Percentiles rank a stretch among this genome's conserved stretches.
These are phyloP conservation scores for Aspergillus nanangensis DNA, from an alignment of 495 filamentous ascomycete genomes.

Conservation along the genomic window DNA sequence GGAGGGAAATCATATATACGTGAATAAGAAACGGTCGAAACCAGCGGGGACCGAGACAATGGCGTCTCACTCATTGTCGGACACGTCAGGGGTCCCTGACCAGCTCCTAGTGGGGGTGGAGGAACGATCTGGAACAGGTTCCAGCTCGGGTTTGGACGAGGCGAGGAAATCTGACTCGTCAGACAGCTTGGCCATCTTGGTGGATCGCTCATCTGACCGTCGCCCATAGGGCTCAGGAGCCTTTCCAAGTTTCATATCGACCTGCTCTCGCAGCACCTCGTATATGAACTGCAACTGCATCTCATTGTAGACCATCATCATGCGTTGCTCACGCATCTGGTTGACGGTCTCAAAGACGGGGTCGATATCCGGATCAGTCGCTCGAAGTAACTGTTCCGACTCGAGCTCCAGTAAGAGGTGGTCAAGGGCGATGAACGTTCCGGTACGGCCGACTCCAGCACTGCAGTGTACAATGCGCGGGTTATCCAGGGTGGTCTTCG, in stretches of 20 bases:
- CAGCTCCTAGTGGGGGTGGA: conserved; percentile 25
- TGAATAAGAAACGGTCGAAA: neutral
- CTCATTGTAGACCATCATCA: conserved; percentile 94
- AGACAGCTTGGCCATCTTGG: conserved; percentile 39
- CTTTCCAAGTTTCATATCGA: conserved; percentile 49
- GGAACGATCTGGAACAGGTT: conserved; percentile 23
- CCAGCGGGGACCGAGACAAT: neutral
- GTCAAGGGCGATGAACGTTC: conserved; percentile 94
- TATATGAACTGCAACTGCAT: conserved; percentile 87
- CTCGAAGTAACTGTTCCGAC: conserved; percentile 58
- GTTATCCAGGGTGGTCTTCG: conserved; percentile 63
- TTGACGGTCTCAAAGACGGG: conserved; percentile 74
- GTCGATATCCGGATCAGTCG: conserved; percentile 43
- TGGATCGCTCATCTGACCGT: conserved; percentile 29
- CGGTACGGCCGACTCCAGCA: conserved; percentile 89
- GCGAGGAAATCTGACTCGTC: conserved; percentile 27
- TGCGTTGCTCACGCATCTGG: conserved; percentile 77
- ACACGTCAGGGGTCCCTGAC: conserved; percentile 26
- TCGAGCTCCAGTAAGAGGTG: conserved; percentile 80
- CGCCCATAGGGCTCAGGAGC: conserved; percentile 15
- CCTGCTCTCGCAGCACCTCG: conserved; percentile 72
- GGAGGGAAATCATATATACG: conserved; percentile 6
- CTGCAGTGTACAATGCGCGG: conserved; percentile 91
- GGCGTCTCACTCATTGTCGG: conserved; percentile 30
- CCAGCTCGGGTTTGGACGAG: conserved; percentile 37